Percentiles rank a stretch among this genome's conserved stretches.
phyloP scores from a whole-genome alignment of 2,329 filamentous ascomycete genomes.

The Ramularia collo-cygni region DNA sequence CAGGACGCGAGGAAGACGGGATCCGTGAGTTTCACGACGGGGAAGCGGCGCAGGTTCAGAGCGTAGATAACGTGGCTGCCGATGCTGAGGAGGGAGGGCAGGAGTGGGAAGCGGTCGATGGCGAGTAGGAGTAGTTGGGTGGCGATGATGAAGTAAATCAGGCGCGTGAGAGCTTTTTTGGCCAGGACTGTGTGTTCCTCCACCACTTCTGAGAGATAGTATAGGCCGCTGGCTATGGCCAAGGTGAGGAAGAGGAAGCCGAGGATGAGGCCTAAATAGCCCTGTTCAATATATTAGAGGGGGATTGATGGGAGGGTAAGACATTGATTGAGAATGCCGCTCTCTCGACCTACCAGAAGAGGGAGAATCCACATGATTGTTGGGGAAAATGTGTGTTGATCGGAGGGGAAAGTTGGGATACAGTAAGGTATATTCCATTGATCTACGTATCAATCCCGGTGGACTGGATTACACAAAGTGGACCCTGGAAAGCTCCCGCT shows the following conservation, averaged over 20 bases:
- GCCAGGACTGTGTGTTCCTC: conserved; percentile 95
- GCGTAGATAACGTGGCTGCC: conserved; percentile 78
- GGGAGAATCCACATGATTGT: conserved; percentile 87
- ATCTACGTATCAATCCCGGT: background rate
- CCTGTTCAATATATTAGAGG: conserved; percentile 33
- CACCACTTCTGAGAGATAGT: conserved; percentile 95
- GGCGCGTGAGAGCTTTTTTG: conserved; percentile 72
- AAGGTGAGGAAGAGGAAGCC: conserved; percentile 93
- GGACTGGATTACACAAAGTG: background rate
- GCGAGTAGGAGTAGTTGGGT: conserved; percentile 68
- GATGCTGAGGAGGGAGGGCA: conserved; percentile 67
- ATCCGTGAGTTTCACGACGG: conserved; percentile 76
- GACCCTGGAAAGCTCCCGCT: too few relatives aligned
- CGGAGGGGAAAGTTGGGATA: background rate
- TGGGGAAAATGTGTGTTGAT: too few relatives aligned
- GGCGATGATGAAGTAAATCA: conserved; percentile 76
- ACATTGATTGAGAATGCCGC: background rate
- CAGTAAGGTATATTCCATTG: background rate
- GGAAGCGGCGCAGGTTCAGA: conserved; percentile 72
- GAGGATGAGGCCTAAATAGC: conserved; percentile 77
- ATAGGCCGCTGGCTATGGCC: conserved; percentile 94
- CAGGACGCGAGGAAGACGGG: conserved; percentile 82
- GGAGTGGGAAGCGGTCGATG: conserved; percentile 78
- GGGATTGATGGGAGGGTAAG: background rate
- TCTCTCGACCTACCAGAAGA: conserved; percentile 56